These are phyloP conservation scores for Phoma sp. DNA, from an alignment of 2,329 filamentous ascomycete genomes.

Conservation along the genomic window DNA sequence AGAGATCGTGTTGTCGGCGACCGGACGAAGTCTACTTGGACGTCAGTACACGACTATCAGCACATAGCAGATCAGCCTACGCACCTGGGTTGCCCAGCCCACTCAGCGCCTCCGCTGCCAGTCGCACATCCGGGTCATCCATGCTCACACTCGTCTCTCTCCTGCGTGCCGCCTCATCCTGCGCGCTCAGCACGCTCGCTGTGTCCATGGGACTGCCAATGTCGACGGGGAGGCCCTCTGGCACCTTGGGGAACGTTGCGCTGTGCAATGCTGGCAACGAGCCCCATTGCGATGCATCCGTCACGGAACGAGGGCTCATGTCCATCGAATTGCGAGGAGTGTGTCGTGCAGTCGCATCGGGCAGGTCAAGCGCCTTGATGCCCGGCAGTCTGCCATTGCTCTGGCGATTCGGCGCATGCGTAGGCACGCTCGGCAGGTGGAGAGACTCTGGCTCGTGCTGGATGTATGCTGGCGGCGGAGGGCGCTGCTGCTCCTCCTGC, in stretches of 20 bases:
- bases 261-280: conserved; percentile 34
- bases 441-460: conserved; percentile 51
- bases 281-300: conserved; percentile 33
- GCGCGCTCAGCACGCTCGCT: conserved; percentile 51
- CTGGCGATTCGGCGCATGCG: conserved; percentile 37
- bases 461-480: conserved; percentile 53
- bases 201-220: conserved; percentile 53
- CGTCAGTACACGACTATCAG: conserved; percentile 11
- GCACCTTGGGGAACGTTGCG: conserved; percentile 41
- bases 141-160: conserved; percentile 53
- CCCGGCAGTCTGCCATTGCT: conserved; percentile 48
- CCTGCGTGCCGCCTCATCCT: conserved; percentile 38
- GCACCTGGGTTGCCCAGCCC: conserved; percentile 57
- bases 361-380: conserved; percentile 52
- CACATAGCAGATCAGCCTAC: conserved; percentile 17
- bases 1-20: conserved; percentile 46
- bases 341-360: conserved; percentile 35
- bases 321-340: conserved; percentile 39
- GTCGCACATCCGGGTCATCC: conserved; percentile 56
- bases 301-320: conserved; percentile 41
- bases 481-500: conserved; percentile 45
- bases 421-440: conserved; percentile 51
- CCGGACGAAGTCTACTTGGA: conserved; percentile 50
- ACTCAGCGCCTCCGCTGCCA: conserved; percentile 58
- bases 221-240: conserved; percentile 38